phyloP scores from a whole-genome alignment of 2,329 filamentous ascomycete species.

The Calycina marina region DNA sequence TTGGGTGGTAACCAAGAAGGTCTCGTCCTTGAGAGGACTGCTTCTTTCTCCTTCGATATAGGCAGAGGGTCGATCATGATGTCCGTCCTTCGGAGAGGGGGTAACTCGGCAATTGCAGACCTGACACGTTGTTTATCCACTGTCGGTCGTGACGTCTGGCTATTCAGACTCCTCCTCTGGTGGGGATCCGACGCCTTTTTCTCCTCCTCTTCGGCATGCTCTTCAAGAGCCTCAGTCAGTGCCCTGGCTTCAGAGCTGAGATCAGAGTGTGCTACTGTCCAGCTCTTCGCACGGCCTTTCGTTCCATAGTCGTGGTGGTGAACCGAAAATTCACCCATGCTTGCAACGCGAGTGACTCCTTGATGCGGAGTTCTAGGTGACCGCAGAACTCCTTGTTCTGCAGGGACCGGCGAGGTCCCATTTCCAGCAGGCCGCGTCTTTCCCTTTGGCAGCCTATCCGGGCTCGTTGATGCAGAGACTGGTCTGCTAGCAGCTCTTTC shows the following conservation, averaged over 20 bases:
- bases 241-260: slow-evolving; percentile 60
- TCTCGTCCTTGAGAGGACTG: slow-evolving; percentile 63
- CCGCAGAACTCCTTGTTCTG: slow-evolving; percentile 40
- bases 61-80: slow-evolving; percentile 77
- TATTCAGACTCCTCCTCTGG: slow-evolving; percentile 18
- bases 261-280: slow-evolving; percentile 55
- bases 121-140: slow-evolving; percentile 40
- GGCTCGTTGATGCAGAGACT: slow-evolving; percentile 29
- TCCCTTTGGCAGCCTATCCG: slow-evolving; percentile 19
- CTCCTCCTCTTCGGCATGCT: slow-evolving; percentile 55
- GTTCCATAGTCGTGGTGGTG: slow-evolving; percentile 30
- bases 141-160: slow-evolving; percentile 23
- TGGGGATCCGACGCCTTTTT: slow-evolving; percentile 22
- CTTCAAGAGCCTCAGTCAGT: slow-evolving; percentile 67
- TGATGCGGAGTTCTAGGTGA: slow-evolving; percentile 21
- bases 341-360: slow-evolving; percentile 25
- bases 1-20: slow-evolving; percentile 79
- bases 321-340: slow-evolving; percentile 43
- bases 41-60: slow-evolving; percentile 76
- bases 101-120: slow-evolving; percentile 54
- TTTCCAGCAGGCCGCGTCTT: slow-evolving; percentile 31
- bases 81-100: slow-evolving; percentile 40
- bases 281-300: slow-evolving; percentile 53
- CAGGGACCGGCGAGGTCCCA: slow-evolving; percentile 44
- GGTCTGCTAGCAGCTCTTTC: slow-evolving; percentile 40